phyloP scores from a whole-genome alignment of 805 yeast species.

The Lachancea quebecensis region DNA sequence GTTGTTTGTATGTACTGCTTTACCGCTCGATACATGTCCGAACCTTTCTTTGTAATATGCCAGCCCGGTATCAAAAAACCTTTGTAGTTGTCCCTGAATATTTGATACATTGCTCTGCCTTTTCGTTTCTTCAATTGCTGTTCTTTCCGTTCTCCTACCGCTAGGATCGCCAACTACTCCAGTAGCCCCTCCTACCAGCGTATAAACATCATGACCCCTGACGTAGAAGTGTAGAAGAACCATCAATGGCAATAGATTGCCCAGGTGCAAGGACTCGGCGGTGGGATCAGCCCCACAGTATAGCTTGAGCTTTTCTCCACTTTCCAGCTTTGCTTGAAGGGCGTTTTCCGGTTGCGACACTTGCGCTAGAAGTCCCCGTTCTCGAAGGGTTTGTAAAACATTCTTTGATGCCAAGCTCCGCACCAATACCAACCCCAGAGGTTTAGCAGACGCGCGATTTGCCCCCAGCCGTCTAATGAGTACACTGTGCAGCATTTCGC shows the following conservation, averaged over 20 bases:
- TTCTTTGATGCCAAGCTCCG: background rate
- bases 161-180: conserved; percentile 97
- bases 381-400: conserved; percentile 14
- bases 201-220: conserved; percentile 78
- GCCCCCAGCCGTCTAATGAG: background rate
- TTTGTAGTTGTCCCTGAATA: conserved; percentile 55
- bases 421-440: background rate
- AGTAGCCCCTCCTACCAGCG: conserved; percentile 91
- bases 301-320: conserved; percentile 41
- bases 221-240: conserved; percentile 74
- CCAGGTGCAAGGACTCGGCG: conserved; percentile 82
- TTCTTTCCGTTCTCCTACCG: conserved; percentile 76
- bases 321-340: conserved; percentile 11
- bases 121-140: conserved; percentile 43
- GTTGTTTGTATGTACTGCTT: conserved; percentile 51
- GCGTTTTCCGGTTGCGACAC: conserved; percentile 24
- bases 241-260: conserved; percentile 84
- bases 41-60: conserved; percentile 46
- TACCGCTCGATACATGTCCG: conserved; percentile 34
- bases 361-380: conserved; percentile 27
- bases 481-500: background rate
- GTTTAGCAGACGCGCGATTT: background rate
- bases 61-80: conserved; percentile 55
- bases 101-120: conserved; percentile 49
- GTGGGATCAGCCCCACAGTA: conserved; percentile 98